These are phyloP conservation scores for Phialemoniopsis sp. DNA, from an alignment of 2,329 filamentous ascomycete species.

Conservation along the genomic window DNA sequence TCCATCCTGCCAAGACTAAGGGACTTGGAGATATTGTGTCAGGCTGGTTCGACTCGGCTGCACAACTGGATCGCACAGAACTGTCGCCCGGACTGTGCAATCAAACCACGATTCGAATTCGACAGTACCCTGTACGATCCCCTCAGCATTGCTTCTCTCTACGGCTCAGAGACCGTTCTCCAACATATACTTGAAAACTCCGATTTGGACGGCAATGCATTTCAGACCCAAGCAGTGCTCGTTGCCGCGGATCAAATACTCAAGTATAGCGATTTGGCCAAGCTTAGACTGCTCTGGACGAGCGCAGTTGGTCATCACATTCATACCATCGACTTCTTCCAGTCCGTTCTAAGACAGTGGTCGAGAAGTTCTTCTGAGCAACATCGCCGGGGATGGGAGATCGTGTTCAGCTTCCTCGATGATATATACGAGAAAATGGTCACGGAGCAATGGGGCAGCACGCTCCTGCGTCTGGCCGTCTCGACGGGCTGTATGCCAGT, in stretches of 20 bases:
- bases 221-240: constrained; percentile 8
- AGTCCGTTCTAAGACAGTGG: constrained; percentile 4
- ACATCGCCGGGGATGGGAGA: constrained; percentile 5
- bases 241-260: constrained; percentile 19
- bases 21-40: constrained; percentile 14
- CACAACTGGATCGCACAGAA: constrained; percentile 26
- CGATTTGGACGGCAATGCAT: constrained; percentile 10
- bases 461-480: constrained; percentile 17
- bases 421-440: constrained; percentile 13
- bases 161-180: constrained; percentile 24
- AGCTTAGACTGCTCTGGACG: constrained; percentile 13
- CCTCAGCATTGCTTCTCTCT: constrained; percentile 25
- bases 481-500: constrained; percentile 17
- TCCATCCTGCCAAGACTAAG: constrained; percentile 10
- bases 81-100: constrained; percentile 20
- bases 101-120: constrained; percentile 22
- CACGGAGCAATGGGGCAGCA: constrained; percentile 16
- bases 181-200: constrained; percentile 17
- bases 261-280: constrained; percentile 17
- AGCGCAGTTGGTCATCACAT: constrained; percentile 12
- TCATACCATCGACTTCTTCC: constrained; percentile 9
- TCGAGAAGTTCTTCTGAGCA: constrained; percentile 1
- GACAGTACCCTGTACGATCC: constrained; percentile 24
- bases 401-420: constrained; percentile 7
- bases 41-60: constrained; percentile 18